Evolutionary conservation across 352 stramenopile species (phyloP), one percentile per base, ranked within the genome.

Genomic region (Saprolegnia parasitica): DNA sequence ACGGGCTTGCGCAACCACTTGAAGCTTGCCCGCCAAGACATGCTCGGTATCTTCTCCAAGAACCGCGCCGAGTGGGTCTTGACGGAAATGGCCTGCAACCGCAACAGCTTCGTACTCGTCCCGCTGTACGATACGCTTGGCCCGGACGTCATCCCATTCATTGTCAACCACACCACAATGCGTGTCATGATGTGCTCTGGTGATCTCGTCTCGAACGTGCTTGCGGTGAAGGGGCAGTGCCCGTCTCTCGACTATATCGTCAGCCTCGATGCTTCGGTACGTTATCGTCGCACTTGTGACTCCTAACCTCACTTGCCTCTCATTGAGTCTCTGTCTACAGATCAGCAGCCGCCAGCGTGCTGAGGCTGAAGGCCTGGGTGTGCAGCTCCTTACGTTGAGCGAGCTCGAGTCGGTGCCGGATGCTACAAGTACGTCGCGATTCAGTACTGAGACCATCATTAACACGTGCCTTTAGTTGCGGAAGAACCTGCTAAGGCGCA

Each of bases 111-210:
- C 72, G 67, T 77, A 49, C 67, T 90, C 29, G 84, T 91, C 56
- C 86, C 86, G 57, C 77, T 93, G 15, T 93, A 93, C 71, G 83
- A 93, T 70, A 93, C 85, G 65, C 78, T 93, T 6, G 84, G 86
- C 1, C 77, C 83, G 4, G 81, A 88, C 23, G 84, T 81, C 0
- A 78, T 90, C 52, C 81, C 83, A 21, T 90, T 71, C 65, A 90
- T 94, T 50, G 71, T 84, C 40, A 89, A 90, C 74, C 83, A 94
- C 70, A 89, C 86, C 20, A 78, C 88, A 70, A 52, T 90, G 24
- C 73, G 72, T 4, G 77, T 84, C 21, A 35, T 92, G 0, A 80
- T 90, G 52, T 88, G 80, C 21, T 80, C 75, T 9, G 67, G 74
- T 11, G 80, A 87, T 46, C 81, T 89, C 71, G 81, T 90, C 62